Conservation (phyloP, 106 monocot species). For the Phalaenopsis equestris region DNA sequence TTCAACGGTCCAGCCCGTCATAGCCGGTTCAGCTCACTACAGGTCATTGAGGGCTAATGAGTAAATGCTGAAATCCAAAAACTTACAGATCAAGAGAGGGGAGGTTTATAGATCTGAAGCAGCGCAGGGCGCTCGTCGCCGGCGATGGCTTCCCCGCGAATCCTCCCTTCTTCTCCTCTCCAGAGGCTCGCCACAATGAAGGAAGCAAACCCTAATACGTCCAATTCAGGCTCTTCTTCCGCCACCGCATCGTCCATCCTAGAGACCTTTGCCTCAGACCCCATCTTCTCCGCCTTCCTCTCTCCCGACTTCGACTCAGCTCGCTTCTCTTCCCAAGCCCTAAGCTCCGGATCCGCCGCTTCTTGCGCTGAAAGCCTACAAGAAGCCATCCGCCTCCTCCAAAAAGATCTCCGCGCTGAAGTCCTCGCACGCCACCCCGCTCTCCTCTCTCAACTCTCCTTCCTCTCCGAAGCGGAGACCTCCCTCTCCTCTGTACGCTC, state of each 20-base stretch:
- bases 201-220: conserved; percentile 11
- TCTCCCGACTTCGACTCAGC: conserved; percentile 75
- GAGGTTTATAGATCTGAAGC: too few species aligned
- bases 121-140: not conserved
- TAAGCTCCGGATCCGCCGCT: conserved; percentile 73
- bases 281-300: conserved; percentile 83
- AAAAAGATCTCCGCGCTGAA: conserved; percentile 61
- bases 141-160: conserved; percentile 10
- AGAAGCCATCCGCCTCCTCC: conserved; percentile 57
- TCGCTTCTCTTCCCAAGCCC: conserved; percentile 73
- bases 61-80: too few species aligned
- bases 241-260: conserved; percentile 30
- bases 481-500: conserved; percentile 58
- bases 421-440: conserved; percentile 61
- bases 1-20: too few species aligned
- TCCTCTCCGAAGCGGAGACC: conserved; percentile 41
- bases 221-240: not conserved
- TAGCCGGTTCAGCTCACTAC: too few species aligned
- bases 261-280: conserved; percentile 69
- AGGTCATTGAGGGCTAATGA: too few species aligned
- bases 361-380: conserved; percentile 81
- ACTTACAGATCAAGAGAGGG: too few species aligned
- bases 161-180: conserved; percentile 48
- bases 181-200: conserved; percentile 48
- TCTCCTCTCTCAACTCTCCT: conserved; percentile 70